Evolutionary conservation across 2,329 filamentous ascomycete species (phyloP).

Genomic region (Penicillium sp.): DNA sequence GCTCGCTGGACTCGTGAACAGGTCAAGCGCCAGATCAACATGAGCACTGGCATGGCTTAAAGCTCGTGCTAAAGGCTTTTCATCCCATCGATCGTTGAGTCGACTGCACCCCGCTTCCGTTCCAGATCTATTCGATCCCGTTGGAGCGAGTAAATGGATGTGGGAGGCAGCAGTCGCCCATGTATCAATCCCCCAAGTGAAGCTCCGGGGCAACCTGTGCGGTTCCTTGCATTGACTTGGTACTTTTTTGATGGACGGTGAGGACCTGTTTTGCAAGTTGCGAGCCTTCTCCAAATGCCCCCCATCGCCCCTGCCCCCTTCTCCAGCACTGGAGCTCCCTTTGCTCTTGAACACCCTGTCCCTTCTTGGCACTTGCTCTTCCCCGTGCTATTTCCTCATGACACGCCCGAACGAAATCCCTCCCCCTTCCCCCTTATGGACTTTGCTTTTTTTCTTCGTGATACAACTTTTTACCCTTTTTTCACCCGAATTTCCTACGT

Average conservation of each 20-base stretch:
- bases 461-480: slow-evolving; percentile 20
- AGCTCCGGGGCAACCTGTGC: not conserved
- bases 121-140: not conserved
- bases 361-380: slow-evolving; percentile 10
- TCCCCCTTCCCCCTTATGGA: slow-evolving; percentile 9
- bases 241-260: not conserved
- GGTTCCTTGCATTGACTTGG: not conserved
- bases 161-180: not conserved
- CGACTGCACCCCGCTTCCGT: not conserved
- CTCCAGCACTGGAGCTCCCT: not conserved
- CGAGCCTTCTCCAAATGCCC: not conserved
- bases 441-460: slow-evolving; percentile 12
- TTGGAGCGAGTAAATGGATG: not conserved
- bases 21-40: slow-evolving; percentile 73
- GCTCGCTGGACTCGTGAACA: slow-evolving; percentile 96
- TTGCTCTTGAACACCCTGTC: slow-evolving; percentile 1
- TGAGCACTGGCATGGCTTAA: slow-evolving; percentile 41
- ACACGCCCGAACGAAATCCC: slow-evolving; percentile 17
- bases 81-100: slow-evolving; percentile 5
- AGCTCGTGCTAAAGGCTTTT: not conserved
- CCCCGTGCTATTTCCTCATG: slow-evolving; percentile 14
- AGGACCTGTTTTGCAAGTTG: not conserved
- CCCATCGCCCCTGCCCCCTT: not conserved
- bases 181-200: slow-evolving; percentile 1
- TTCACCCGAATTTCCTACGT: slow-evolving; percentile 17